Evolutionary conservation across 768 basidiomycete genomes (phyloP), one percentile per base, ranked within the genome.

Genomic region (Pulveroboletus frians): DNA sequence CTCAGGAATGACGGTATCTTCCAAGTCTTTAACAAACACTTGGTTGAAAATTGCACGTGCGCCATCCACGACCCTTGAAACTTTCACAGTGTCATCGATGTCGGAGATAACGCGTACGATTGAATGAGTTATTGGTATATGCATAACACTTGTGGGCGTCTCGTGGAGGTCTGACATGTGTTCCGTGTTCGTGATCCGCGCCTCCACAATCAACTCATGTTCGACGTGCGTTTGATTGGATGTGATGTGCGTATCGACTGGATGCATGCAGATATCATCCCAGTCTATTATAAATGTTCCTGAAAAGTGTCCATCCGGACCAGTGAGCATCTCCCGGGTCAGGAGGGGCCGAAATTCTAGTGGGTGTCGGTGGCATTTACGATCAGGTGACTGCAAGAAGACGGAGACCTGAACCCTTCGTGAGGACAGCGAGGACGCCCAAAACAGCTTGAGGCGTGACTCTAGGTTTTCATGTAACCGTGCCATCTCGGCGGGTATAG

Each of bases 31-130:
- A 14, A 92, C 92, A 53, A 99, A 98, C 1, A 95, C 92, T 61
- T 93, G 95, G 48, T 84, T 76, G 66, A 97, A 96, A 4, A 90
- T 84, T 1, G 83, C 74, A 36, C 92, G 77, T 1, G 91, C 84
- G 0, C 95, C 95, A 3, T 75, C 73, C 5, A 85, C 60, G n/a
- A 99, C 76, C 39, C 85, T 83, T 0, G 92, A 85, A 37, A 59
- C 37, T 27, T 59, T 69, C 13, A 96, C 76, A 0, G 94, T 97
- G 67, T 97, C 94, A 61, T 97, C 94, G 37, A 97, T 86, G 58
- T 97, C 94, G 8, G 92, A 94, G 13, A 97, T 85, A 47, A 95
- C 79, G 15, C 90, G 83, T 13, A 94, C 67, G 2, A 78, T 76
- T 3, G 79, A 77, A 57, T 82, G 71, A 0, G 84, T 79, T 31